phyloP scores from a whole-genome alignment of 2,329 filamentous ascomycete genomes.

The Clarireedia monteithiana region DNA sequence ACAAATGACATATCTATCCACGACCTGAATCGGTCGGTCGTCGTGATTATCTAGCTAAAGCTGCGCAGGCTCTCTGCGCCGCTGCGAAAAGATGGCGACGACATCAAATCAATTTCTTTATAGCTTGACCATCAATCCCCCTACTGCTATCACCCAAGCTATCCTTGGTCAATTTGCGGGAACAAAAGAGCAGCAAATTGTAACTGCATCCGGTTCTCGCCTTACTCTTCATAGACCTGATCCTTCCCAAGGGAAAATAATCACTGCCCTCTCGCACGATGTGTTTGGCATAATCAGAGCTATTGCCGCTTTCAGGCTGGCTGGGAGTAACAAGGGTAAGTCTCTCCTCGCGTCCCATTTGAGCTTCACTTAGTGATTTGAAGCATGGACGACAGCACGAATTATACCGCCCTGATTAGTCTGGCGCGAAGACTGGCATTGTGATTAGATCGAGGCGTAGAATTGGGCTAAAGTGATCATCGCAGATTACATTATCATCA shows the following conservation, averaged over 20 bases:
- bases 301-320: slow-evolving; percentile 81
- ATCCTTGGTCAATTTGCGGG: slow-evolving; percentile 92
- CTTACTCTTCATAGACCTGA: slow-evolving; percentile 84
- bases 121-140: slow-evolving; percentile 89
- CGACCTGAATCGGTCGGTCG: not conserved
- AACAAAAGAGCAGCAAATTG: slow-evolving; percentile 95
- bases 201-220: slow-evolving; percentile 85
- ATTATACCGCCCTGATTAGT: slow-evolving; percentile 26
- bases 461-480: slow-evolving; percentile 22
- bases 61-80: slow-evolving; percentile 26
- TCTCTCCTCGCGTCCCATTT: slow-evolving; percentile 35
- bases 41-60: slow-evolving; percentile 5
- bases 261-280: slow-evolving; percentile 82
- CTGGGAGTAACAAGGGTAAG: slow-evolving; percentile 94
- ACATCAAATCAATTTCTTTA: slow-evolving; percentile 99
- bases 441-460: slow-evolving; percentile 9
- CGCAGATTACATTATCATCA: slow-evolving; percentile 89
- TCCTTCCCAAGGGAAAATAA: slow-evolving; percentile 75
- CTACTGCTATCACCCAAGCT: slow-evolving; percentile 82
- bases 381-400: slow-evolving; percentile 49
- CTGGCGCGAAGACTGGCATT: slow-evolving; percentile 14
- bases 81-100: slow-evolving; percentile 65
- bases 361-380: slow-evolving; percentile 64
- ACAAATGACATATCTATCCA: slow-evolving; percentile 8
- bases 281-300: slow-evolving; percentile 92